phyloP scores from a whole-genome alignment of 2,329 filamentous ascomycete species.

The Podosphaera fusca region DNA sequence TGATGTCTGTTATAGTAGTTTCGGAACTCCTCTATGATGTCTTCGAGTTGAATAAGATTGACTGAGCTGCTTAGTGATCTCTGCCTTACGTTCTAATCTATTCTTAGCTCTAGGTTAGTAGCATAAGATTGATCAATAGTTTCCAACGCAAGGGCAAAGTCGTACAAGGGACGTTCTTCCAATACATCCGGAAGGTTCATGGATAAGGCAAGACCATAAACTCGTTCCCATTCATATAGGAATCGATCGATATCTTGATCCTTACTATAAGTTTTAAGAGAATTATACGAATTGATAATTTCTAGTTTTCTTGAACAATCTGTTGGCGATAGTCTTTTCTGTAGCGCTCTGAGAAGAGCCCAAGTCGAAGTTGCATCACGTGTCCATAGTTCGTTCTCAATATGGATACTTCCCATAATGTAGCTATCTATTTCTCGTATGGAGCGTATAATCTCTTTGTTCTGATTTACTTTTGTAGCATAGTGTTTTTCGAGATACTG shows the following conservation, averaged over 20 bases:
- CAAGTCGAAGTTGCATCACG: background rate
- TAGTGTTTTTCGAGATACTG: background rate
- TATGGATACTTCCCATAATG: background rate
- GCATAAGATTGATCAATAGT: background rate
- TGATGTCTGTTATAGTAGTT: background rate
- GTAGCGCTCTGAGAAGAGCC: background rate
- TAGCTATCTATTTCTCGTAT: background rate
- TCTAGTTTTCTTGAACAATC: too few species aligned
- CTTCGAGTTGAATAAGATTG: background rate
- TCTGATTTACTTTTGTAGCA: background rate
- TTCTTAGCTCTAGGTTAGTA: slow-evolving; percentile 1
- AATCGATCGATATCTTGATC: too few species aligned
- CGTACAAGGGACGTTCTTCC: background rate
- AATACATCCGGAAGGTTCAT: background rate
- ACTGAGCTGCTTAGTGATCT: background rate
- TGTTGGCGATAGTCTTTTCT: background rate
- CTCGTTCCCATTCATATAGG: too few species aligned
- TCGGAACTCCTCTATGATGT: background rate
- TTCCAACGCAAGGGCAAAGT: background rate
- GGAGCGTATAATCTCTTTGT: background rate
- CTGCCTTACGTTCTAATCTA: background rate
- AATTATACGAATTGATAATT: too few species aligned
- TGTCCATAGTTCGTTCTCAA: background rate
- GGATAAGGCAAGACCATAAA: background rate
- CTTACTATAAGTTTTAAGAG: too few species aligned